Evolutionary conservation across 1,284 basidiomycete species (phyloP), one percentile per base, ranked within the genome.

Genomic region (Inonotus obliquus): DNA sequence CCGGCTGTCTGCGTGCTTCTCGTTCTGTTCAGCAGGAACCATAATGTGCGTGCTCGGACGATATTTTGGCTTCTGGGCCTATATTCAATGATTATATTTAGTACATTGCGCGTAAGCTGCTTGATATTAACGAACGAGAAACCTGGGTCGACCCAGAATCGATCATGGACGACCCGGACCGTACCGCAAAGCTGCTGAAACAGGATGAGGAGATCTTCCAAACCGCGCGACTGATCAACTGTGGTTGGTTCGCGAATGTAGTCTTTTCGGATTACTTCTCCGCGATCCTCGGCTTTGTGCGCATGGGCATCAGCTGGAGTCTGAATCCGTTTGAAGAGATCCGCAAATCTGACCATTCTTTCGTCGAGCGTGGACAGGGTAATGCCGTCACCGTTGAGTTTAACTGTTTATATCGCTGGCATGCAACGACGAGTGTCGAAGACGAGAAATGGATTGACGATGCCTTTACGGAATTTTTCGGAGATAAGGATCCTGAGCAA

Each of bases 391-490:
- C 68, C 62, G 67, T 70, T 53, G 64, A 68, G 65, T 71, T 72
- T 65, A 71, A 73, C 65, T 59, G 71, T 37, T 63, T 74, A 47
- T 73, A 72, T 63, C 65, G 68, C 32, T 92, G 89, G 91, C 91
- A 93, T 60, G 83, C 89, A 0, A 89, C 89, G 0, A 86, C 86
- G 0, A 89, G 86, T 41, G 68, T 71, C 21, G 77, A 81, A 60
- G 91, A 93, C 62, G 89, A 89, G 67, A 68, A 84, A 62, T 93
- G 89, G 89, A 81, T 85, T 2, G 68, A 74, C 48, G 35, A 70
- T 29, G 71, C 82, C 10, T 83, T 87, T 65, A 64, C 67, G 19
- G 59, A 79, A 5, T 67, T 86, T 45, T 91, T 91, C 71, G 73
- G 76, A 0, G 80, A 76, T 0, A 85, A 84, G 70, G 65, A 77